Percentiles rank a stretch among this genome's conserved stretches.
Conservation (phyloP, 2,329 filamentous ascomycete genomes). For the Ustulina deusta region DNA sequence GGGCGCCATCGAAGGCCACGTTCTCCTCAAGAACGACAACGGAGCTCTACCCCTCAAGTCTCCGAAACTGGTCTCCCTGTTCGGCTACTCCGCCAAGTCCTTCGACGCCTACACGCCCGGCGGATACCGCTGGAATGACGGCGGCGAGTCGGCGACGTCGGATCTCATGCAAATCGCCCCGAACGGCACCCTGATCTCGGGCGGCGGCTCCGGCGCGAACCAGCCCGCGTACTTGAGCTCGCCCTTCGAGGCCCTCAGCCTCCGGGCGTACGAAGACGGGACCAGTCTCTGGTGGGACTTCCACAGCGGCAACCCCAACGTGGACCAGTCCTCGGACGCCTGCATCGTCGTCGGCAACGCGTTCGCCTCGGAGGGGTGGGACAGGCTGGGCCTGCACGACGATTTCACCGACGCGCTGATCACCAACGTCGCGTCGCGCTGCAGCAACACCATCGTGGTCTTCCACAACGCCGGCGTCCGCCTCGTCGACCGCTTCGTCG, state of each 20-base stretch:
- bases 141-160: slow-evolving; percentile 47
- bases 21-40: slow-evolving; percentile 71
- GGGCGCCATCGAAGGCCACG: slow-evolving; percentile 71
- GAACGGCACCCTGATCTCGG: slow-evolving; percentile 58
- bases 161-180: slow-evolving; percentile 54
- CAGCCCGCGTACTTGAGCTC: slow-evolving; percentile 56
- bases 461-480: slow-evolving; percentile 72
- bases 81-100: slow-evolving; percentile 68
- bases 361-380: slow-evolving; percentile 73
- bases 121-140: slow-evolving; percentile 50
- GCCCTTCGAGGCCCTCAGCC: slow-evolving; percentile 57
- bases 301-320: slow-evolving; percentile 53
- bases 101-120: slow-evolving; percentile 55
- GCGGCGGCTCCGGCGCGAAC: slow-evolving; percentile 49
- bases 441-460: slow-evolving; percentile 71
- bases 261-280: slow-evolving; percentile 58
- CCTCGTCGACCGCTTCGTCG: slow-evolving; percentile 68
- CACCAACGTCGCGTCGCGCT: slow-evolving; percentile 61
- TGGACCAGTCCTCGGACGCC: slow-evolving; percentile 62
- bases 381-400: slow-evolving; percentile 68
- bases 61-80: slow-evolving; percentile 65
- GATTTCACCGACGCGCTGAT: slow-evolving; percentile 66
- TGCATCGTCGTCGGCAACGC: slow-evolving; percentile 70
- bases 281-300: slow-evolving; percentile 63
- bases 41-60: slow-evolving; percentile 65